These are phyloP conservation scores for Mycena galericulata DNA, from an alignment of 768 basidiomycete species.

Conservation along the genomic window DNA sequence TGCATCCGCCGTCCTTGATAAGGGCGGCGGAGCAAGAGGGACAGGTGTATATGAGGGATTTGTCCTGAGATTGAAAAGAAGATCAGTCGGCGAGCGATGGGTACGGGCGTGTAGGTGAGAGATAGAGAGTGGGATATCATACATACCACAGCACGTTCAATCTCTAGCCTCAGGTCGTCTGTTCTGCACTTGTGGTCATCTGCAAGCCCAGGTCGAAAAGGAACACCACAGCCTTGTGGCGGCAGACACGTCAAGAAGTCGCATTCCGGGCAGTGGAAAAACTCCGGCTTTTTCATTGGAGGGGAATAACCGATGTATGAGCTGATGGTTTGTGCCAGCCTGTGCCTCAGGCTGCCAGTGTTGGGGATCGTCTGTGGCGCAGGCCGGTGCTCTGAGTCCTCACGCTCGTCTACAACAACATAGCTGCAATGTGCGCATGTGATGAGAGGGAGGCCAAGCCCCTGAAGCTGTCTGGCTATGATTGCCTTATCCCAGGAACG, in stretches of 20 bases:
- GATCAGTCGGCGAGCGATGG: conserved; percentile 5
- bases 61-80: conserved; percentile 17
- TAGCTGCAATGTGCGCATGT: conserved; percentile 25
- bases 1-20: conserved; percentile 25
- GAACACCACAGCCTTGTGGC: conserved; percentile 14
- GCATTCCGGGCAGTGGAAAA: conserved; percentile 24
- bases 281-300: conserved; percentile 2
- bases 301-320: conserved; percentile 21
- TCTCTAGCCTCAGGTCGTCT: conserved; percentile 25
- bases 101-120: conserved; percentile 2
- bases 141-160: conserved; percentile 27
- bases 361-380: conserved; percentile 12
- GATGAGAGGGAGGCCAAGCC: conserved; percentile 20
- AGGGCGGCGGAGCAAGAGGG: conserved; percentile 20
- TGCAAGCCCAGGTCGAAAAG: conserved; percentile 9
- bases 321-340: conserved; percentile 19
- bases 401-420: conserved; percentile 23
- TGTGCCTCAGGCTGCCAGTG: conserved; percentile 16
- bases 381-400: conserved; percentile 11
- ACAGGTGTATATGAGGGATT: conserved; percentile 26
- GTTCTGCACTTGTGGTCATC: conserved; percentile 25
- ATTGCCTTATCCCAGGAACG: conserved; percentile 25
- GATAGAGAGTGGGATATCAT: conserved; percentile 20
- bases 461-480: conserved; percentile 20
- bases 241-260: conserved; percentile 23